A percentile compares a stretch with the other conserved stretches of the same genome.
Evolutionary conservation across 176 grass and related monocot species (phyloP).

Genomic region (Aegilops umbellulata): DNA sequence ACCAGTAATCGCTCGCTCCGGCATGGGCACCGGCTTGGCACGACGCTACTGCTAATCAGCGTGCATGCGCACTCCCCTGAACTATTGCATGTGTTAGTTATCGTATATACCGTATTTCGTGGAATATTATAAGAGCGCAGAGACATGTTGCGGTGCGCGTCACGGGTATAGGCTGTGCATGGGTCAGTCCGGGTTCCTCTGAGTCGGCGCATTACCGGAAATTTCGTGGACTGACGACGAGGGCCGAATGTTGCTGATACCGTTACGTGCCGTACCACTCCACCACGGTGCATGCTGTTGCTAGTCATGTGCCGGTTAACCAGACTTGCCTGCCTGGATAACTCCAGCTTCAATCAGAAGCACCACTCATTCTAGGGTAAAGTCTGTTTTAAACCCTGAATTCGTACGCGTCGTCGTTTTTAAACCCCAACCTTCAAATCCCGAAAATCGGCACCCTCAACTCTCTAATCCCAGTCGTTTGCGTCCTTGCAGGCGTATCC

Average conservation of each 20-base stretch:
- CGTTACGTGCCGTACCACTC: too few relatives aligned
- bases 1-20: neutral
- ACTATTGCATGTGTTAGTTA: conserved; percentile 4
- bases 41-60: neutral
- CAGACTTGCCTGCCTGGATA: too few relatives aligned
- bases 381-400: too few relatives aligned
- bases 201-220: neutral
- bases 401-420: too few relatives aligned
- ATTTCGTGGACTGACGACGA: neutral
- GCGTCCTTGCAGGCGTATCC: too few relatives aligned
- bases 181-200: neutral
- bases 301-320: too few relatives aligned
- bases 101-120: neutral
- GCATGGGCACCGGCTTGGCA: neutral
- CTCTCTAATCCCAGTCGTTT: too few relatives aligned
- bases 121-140: neutral
- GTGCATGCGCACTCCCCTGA: neutral
- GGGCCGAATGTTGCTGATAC: neutral
- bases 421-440: too few relatives aligned
- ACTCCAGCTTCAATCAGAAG: neutral
- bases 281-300: too few relatives aligned
- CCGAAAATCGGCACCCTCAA: too few relatives aligned
- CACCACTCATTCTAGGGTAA: neutral
- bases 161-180: neutral
- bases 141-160: neutral